phyloP scores from a whole-genome alignment of 257 asterid genomes.

The Sherardia arvensis region DNA sequence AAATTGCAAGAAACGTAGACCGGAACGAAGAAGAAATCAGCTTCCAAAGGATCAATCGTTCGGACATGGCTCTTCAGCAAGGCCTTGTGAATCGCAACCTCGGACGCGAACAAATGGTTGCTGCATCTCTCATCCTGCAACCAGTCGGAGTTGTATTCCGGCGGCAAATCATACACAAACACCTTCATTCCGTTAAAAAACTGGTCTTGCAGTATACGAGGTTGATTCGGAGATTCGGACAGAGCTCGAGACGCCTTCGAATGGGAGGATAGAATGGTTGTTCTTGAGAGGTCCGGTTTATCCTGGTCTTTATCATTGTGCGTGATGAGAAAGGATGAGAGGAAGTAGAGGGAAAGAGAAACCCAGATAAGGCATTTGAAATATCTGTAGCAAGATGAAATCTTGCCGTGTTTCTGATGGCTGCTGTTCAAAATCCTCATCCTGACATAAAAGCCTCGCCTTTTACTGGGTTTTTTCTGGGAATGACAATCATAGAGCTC shows the following conservation, averaged over 20 bases:
- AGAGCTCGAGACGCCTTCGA: conserved; percentile 59
- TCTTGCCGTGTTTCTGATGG: conserved; percentile 18
- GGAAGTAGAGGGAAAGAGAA: conserved; percentile 45
- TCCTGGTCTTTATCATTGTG: conserved; percentile 11
- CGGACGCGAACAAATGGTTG: conserved; percentile 75
- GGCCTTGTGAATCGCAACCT: conserved; percentile 76
- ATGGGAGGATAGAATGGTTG: conserved; percentile 30
- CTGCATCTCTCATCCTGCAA: conserved; percentile 51
- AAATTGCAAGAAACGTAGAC: conserved; percentile 87
- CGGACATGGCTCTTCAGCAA: conserved; percentile 36
- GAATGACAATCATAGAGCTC: conserved; percentile 10
- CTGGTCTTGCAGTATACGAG: conserved; percentile 10
- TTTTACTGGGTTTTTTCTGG: conserved; percentile 23
- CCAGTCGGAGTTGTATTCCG: conserved; percentile 63
- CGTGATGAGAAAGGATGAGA: conserved; percentile 49
- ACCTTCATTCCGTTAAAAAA: conserved; percentile 42
- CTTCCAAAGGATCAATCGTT: conserved; percentile 53
- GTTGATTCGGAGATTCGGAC: conserved; percentile 28
- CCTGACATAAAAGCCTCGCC: conserved; percentile 53
- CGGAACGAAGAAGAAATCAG: conserved; percentile 87
- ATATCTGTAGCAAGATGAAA: conserved; percentile 29
- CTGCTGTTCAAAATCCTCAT: conserved; percentile 48
- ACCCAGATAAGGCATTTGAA: conserved; percentile 70
- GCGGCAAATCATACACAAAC: conserved; percentile 61
- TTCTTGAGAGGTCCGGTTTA: conserved; percentile 29